Conservation (phyloP, 371 early-diverging fungal species). For the Haplosporangium sp. region DNA sequence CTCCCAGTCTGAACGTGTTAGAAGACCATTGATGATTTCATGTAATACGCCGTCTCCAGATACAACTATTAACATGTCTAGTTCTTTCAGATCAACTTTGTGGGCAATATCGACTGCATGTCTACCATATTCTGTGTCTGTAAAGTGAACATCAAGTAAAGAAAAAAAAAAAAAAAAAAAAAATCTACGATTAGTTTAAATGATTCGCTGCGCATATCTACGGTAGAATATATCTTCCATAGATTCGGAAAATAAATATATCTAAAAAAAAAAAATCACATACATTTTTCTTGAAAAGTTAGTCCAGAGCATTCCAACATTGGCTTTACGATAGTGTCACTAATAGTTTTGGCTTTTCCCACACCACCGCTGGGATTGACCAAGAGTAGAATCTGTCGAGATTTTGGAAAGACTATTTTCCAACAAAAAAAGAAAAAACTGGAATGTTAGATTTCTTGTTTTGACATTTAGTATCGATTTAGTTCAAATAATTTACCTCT, state of each 20-base stretch:
- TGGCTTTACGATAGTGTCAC: conserved; percentile 68
- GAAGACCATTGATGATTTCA: conserved; percentile 81
- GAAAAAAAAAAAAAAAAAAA: conserved; percentile 5
- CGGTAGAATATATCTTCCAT: background rate
- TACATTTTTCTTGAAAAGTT: conserved; percentile 32
- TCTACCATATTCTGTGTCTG: conserved; percentile 71
- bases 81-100: conserved; percentile 63
- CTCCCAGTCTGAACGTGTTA: conserved; percentile 69
- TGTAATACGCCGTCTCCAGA: conserved; percentile 88
- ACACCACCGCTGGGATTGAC: conserved; percentile 84
- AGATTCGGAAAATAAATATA: too few species aligned
- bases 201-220: background rate
- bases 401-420: conserved; percentile 34
- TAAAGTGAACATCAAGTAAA: background rate
- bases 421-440: background rate
- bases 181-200: background rate
- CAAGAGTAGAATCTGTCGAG: conserved; percentile 51
- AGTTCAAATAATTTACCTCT: conserved; percentile 15
- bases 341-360: conserved; percentile 69
- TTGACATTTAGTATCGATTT: too few species aligned
- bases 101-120: conserved; percentile 78
- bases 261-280: background rate
- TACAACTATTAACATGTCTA: conserved; percentile 72
- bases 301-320: conserved; percentile 65
- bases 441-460: too few species aligned